Evolutionary conservation across 495 filamentous ascomycete genomes (phyloP), one percentile per base, ranked within the genome.

Genomic region (Neurospora sp.): DNA sequence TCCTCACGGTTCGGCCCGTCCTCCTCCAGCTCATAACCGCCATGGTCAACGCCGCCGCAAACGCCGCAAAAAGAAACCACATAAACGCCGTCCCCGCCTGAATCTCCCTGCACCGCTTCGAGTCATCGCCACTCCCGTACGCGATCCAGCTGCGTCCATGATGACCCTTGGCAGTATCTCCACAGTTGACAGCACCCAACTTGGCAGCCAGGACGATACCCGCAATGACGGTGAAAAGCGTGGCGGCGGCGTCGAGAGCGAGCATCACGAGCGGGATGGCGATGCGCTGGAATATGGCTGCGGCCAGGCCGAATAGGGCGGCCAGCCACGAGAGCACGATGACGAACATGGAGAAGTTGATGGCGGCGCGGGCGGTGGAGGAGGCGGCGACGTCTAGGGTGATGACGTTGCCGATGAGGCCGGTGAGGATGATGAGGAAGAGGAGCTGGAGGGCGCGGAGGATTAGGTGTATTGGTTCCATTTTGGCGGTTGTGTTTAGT

Each of bases 261-360:
- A 86, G 79, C 14, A 79, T 73, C 20, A 74, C 76, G 18, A 82
- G 42, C 39, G 83, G 82, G 18, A 82, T 80, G 37, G 81, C 74
- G 70, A 81, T 31, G 71, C 79, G 73, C 37, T 75, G 71, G 74
- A 83, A 71, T 40, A 84, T 70, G 72, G 76, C 70, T 18, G 79
- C 73, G n/a, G 79, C 72, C 1, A 85, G 73, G 7, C 80, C 83
- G 71, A 80, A 82, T 35, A 86, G 69, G 7, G 79, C 73, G 40
- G 79, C 77, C 1, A 86, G 69, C 84, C 84, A 86, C 2, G 82
- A 78, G 44, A 84, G n/a, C 0, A 80, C 83, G 48, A 81, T 78
- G 39, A 84, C 83, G 75, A 86, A 86, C 81, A 86, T 85, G 76
- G 81, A 74, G 78, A 85, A 86, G 79, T 86, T 85, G 78, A 85